Conservation (phyloP, 1,284 basidiomycete species). For the Apiotrichum siamense region DNA sequence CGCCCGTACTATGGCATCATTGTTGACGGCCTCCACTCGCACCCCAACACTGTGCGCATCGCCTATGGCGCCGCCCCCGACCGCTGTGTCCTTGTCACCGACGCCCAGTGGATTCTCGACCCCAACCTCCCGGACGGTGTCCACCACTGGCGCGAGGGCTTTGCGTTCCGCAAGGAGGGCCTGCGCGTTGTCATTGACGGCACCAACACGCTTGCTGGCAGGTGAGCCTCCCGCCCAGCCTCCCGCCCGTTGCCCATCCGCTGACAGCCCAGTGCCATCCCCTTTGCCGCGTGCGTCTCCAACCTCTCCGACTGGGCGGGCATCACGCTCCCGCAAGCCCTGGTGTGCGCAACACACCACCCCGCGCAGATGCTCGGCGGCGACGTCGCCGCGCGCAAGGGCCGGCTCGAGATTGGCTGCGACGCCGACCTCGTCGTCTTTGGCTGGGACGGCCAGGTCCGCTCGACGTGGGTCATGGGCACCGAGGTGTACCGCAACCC, state of each 20-base stretch:
- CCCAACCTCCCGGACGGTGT: constrained; percentile 74
- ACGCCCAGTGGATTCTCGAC: constrained; percentile 82
- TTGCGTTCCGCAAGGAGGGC: constrained; percentile 73
- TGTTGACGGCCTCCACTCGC: constrained; percentile 83
- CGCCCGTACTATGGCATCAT: constrained; percentile 82
- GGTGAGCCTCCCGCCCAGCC: too few relatives aligned
- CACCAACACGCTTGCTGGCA: constrained; percentile 75
- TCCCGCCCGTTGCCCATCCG: too few relatives aligned
- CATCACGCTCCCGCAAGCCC: constrained; percentile 71
- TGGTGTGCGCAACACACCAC: constrained; percentile 75
- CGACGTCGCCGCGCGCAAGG: constrained; percentile 62
- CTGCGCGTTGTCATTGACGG: constrained; percentile 74
- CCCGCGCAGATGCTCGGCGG: constrained; percentile 73
- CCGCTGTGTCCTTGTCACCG: constrained; percentile 80
- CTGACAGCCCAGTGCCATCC: too few relatives aligned
- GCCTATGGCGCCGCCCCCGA: constrained; percentile 76
- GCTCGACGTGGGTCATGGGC: constrained; percentile 74
- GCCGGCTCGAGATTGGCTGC: constrained; percentile 67
- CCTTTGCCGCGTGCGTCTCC: constrained; percentile 72
- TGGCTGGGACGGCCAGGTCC: constrained; percentile 59
- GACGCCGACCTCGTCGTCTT: constrained; percentile 78
- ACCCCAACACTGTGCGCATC: constrained; percentile 79
- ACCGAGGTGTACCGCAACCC: constrained; percentile 56
- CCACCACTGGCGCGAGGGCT: constrained; percentile 68
- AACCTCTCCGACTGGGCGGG: constrained; percentile 78